Evolutionary conservation across 106 monocot genomes (phyloP).

Genomic region (Vanilla planifolia): DNA sequence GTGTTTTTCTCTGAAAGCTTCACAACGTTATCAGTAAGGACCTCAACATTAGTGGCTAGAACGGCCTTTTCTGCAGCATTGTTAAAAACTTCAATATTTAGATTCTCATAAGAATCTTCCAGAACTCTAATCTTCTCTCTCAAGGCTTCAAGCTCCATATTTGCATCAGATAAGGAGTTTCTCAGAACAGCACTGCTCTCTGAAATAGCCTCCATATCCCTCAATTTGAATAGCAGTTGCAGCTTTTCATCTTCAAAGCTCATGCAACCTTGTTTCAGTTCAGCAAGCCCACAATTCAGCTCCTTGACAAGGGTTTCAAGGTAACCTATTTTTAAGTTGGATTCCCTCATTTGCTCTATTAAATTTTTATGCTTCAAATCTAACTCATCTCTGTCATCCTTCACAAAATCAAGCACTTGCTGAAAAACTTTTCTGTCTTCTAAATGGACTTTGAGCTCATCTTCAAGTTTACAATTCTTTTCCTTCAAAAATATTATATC

Average conservation of each 20-base stretch:
- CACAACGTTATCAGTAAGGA: constrained; percentile 16
- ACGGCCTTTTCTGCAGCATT: constrained; percentile 27
- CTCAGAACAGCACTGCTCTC: constrained; percentile 26
- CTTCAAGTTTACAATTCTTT: constrained; percentile 20
- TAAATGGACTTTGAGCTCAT: constrained; percentile 23
- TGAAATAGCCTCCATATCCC: constrained; percentile 11
- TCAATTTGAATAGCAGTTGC: constrained; percentile 16
- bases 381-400: constrained; percentile 28
- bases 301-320: constrained; percentile 35
- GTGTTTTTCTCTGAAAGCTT: constrained; percentile 23
- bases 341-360: constrained; percentile 30
- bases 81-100: background rate
- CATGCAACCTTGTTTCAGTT: constrained; percentile 32
- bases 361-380: constrained; percentile 24
- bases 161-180: constrained; percentile 26
- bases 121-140: constrained; percentile 20
- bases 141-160: constrained; percentile 20
- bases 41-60: constrained; percentile 19
- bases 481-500: constrained; percentile 26
- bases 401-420: constrained; percentile 32
- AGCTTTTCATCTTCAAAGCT: constrained; percentile 35
- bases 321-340: constrained; percentile 31
- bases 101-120: constrained; percentile 16
- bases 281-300: constrained; percentile 25
- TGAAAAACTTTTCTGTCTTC: constrained; percentile 42